Evolutionary conservation across 257 asterid genomes (phyloP), one percentile per base, ranked within the genome.

Genomic region (Penstemon davidsonii): DNA sequence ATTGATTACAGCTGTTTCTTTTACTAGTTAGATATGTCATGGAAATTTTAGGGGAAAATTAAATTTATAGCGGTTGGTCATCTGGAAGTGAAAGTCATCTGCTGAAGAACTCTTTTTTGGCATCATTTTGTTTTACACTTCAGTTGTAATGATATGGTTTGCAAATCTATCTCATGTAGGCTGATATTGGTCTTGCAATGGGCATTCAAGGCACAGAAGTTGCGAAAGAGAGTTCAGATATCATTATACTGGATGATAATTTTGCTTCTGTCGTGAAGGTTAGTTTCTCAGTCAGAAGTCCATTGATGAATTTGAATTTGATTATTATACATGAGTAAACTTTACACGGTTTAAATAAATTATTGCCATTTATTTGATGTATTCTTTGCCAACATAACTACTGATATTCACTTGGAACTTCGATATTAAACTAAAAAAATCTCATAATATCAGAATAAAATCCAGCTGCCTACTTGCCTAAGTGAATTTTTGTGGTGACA

Each of bases 151-250:
- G 60, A 66, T 62, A 44, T 72, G 42, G 25, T 60, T 55, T 52
- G 6, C 52, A 33, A 59, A 76, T 76, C 41, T 57, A 36, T 75
- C 50, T 77, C 54, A 36, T 75, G 69, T 69, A 93, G 99, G 96
- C 99, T 65, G 97, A 93, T 82, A 90, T 93, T 67, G 99, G 99
- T 70, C 96, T 93, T 75, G 96, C 99, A 55, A 93, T 93, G 99
- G 99, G 99, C 66, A 93, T 90, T 60, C 88, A 82, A 79, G 99
- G 99, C 77, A 93, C 99, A 38, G 97, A 93, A 85, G 99, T 93
- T 38, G 99, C 99, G 4, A 93, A 93, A 79, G 99, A 93, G 82
- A 93, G 99, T 78, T 88, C 99, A 11, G 99, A 93, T 79, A 93
- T 93, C 73, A 93, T 93, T 66, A 93, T 93, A 76, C 46, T 93